Base-by-base conservation (phyloP, 129 eudicot genomes). In the Centaurea solstitialis region DNA sequence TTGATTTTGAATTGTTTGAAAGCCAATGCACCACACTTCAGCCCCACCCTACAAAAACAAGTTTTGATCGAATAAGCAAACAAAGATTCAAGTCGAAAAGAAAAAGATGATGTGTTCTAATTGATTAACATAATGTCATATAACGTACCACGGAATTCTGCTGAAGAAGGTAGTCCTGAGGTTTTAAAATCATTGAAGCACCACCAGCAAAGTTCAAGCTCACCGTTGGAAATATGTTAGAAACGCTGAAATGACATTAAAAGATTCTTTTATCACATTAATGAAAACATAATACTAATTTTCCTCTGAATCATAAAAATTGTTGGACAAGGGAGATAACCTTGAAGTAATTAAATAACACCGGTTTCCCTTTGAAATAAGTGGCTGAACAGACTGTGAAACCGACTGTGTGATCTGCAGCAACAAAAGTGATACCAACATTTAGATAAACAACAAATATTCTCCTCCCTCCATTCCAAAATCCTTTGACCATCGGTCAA, bases 141-240 rank as follows among this genome's bases (percentile, higher is more conserved):
- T 41, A 37, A 89, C 93, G 83, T 89, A 96, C 99, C 76, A 86
- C 78, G 0, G 97, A 85, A 57, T 88, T 91, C 72, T 93, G 97
- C 89, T 96, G 93, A 70, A 93, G 86, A 86, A 96, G 95, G 87
- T 96, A 96, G 84, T 96, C 98, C 47, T 96, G 90, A 10, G 98
- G 98, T 40, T 79, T 84, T 72, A 93, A 80, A 15, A 85, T 65
- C 99, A 96, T 96, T 26, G 95, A 80, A 79, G 97, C 92, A 69
- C 97, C 97, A 24, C 98, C 98, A 59, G 89, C 95, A 86, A 96
- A 96, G 87, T 96, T 96, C 73, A 96, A 87, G 71, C 91, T 90
- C 23, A 96, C 97, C 11, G 77, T 21, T 17, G 99, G 99, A 82
- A 96, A 96, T 66, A 88, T 82, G 12, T 85, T 75, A 1, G 93